Percentiles rank a stretch among this genome's conserved stretches.
Conservation (phyloP, 352 stramenopile genomes). For the Elongisporangium prolatum region DNA sequence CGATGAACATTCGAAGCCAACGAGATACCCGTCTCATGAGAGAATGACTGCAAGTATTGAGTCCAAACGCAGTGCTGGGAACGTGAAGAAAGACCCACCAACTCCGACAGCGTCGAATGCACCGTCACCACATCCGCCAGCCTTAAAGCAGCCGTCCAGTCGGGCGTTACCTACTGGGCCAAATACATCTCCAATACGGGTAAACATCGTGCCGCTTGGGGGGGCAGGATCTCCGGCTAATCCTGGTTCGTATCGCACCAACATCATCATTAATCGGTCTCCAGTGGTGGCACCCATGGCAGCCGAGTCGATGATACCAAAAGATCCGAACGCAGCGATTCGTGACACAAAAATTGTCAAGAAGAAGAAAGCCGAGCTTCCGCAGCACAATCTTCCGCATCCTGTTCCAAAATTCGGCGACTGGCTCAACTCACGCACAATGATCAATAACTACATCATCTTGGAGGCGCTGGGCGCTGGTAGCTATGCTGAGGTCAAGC, state of each 20-base stretch:
- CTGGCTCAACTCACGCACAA: constrained; percentile 82
- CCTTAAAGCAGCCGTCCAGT: constrained; percentile 26
- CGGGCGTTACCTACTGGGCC: not conserved
- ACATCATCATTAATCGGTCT: constrained; percentile 32
- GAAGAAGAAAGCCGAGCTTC: constrained; percentile 75
- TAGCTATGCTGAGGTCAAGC: constrained; percentile 89
- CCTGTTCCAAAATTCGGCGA: constrained; percentile 78
- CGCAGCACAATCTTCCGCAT: constrained; percentile 69
- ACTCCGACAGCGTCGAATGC: not conserved
- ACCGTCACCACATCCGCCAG: constrained; percentile 13
- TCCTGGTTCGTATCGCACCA: constrained; percentile 30
- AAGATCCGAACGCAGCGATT: constrained; percentile 21
- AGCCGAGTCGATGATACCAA: constrained; percentile 3
- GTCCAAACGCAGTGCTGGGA: constrained; percentile 7
- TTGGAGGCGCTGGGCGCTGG: constrained; percentile 80
- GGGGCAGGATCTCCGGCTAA: not conserved
- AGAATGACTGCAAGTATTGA: not conserved
- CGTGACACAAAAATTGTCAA: constrained; percentile 79
- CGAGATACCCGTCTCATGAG: constrained; percentile 8
- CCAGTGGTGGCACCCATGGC: constrained; percentile 34
- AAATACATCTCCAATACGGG: not conserved
- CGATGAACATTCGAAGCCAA: not conserved
- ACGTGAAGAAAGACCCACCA: constrained; percentile 1
- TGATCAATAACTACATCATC: constrained; percentile 95
- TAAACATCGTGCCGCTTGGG: not conserved